These are phyloP conservation scores for Massariosphaeria phaeospora DNA, from an alignment of 495 filamentous ascomycete species.

Conservation along the genomic window DNA sequence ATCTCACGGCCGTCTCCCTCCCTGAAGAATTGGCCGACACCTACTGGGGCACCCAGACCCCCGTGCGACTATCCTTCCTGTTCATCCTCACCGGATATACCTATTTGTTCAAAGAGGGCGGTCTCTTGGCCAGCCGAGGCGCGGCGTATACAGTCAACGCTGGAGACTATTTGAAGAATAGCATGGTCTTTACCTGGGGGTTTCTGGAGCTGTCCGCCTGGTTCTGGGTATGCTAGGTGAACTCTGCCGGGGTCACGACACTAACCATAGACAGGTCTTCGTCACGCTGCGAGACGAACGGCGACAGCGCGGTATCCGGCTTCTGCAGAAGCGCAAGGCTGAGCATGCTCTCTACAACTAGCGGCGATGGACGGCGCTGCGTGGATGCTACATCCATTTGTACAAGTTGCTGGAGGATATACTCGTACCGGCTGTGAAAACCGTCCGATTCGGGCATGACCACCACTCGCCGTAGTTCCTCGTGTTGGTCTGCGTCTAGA, in stretches of 20 bases:
- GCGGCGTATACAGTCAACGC: slow-evolving; percentile 26
- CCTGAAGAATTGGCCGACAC: slow-evolving; percentile 61
- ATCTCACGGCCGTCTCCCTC: slow-evolving; percentile 67
- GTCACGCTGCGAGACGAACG: slow-evolving; percentile 27
- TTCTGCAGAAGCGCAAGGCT: slow-evolving; percentile 27
- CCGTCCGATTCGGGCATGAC: too few relatives aligned
- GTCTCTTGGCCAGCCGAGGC: slow-evolving; percentile 42
- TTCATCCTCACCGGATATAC: slow-evolving; percentile 62
- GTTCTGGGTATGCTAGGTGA: slow-evolving; percentile 64
- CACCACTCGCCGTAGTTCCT: too few relatives aligned
- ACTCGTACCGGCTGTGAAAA: too few relatives aligned
- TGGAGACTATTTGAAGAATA: slow-evolving; percentile 64
- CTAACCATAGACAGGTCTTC: slow-evolving; percentile 20
- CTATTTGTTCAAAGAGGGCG: slow-evolving; percentile 53
- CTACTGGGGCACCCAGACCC: slow-evolving; percentile 63
- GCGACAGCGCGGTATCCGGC: slow-evolving; percentile 11
- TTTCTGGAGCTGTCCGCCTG: slow-evolving; percentile 81
- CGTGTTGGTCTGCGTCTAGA: too few relatives aligned
- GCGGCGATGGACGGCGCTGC: too few relatives aligned
- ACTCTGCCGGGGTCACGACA: background rate
- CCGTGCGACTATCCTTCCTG: slow-evolving; percentile 59
- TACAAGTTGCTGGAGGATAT: too few relatives aligned
- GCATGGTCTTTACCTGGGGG: slow-evolving; percentile 74
- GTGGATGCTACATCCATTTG: too few relatives aligned
- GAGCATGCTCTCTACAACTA: too few relatives aligned